phyloP scores from a whole-genome alignment of 2,329 filamentous ascomycete species.

The Fusarium mangiferae region DNA sequence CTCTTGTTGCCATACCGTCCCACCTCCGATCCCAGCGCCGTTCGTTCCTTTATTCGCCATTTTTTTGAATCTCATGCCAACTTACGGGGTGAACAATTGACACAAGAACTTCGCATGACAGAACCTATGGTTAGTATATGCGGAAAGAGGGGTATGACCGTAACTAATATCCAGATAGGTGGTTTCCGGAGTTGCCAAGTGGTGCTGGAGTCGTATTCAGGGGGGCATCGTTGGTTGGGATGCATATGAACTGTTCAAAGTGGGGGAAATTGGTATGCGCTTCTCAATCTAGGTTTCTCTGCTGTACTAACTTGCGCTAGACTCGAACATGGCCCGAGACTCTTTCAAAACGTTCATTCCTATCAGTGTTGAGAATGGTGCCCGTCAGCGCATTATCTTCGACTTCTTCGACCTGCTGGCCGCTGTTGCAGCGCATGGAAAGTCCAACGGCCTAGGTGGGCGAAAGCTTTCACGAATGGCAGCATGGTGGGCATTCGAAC shows the following conservation, averaged over 20 bases:
- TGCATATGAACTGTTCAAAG: constrained; percentile 93
- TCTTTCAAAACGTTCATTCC: constrained; percentile 98
- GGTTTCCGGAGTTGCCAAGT: constrained; percentile 92
- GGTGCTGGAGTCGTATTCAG: constrained; percentile 95
- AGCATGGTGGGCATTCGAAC: constrained; percentile 98
- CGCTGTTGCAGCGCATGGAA: constrained; percentile 90
- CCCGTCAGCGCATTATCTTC: constrained; percentile 88
- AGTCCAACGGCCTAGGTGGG: constrained; percentile 91
- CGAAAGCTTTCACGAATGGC: constrained; percentile 94
- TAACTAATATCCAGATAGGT: constrained; percentile 66
- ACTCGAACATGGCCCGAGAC: constrained; percentile 90
- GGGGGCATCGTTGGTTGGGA: constrained; percentile 97
- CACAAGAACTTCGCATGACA: constrained; percentile 89
- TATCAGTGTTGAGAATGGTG: constrained; percentile 87
- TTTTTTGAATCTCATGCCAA: constrained; percentile 81
- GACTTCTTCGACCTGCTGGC: constrained; percentile 96
- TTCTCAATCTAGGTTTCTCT: neutral
- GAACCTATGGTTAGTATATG: constrained; percentile 82
- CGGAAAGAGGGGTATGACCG: neutral
- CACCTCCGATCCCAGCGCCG: constrained; percentile 89
- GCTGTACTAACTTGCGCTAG: constrained; percentile 57
- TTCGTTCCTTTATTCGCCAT: constrained; percentile 90
- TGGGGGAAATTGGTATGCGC: constrained; percentile 83
- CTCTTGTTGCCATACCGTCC: constrained; percentile 94
- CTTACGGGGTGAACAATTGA: constrained; percentile 75